These are phyloP conservation scores for Dorcoceras hygrometricum DNA, from an alignment of 257 asterid species.

Conservation along the genomic window DNA sequence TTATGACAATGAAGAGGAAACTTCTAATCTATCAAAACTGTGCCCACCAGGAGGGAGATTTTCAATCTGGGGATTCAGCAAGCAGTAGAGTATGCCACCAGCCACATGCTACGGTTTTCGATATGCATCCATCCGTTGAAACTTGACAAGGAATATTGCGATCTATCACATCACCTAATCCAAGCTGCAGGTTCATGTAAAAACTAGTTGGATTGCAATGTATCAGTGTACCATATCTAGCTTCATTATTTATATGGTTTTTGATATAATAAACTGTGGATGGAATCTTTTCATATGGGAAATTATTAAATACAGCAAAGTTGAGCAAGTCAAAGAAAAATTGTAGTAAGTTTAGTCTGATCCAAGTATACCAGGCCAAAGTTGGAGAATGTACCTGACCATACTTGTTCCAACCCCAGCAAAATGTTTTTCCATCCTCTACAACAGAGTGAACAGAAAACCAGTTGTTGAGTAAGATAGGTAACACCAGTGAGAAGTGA, in stretches of 20 bases:
- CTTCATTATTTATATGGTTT: not conserved
- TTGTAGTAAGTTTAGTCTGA: not conserved
- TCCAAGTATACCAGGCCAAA: not conserved
- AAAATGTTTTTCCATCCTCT: conserved; percentile 79
- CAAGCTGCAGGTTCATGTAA: conserved; percentile 53
- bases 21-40: conserved; percentile 75
- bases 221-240: not conserved
- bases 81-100: conserved; percentile 99
- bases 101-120: conserved; percentile 81
- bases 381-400: conserved; percentile 72
- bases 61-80: conserved; percentile 60
- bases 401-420: conserved; percentile 99
- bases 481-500: conserved; percentile 3
- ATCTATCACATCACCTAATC: conserved; percentile 85
- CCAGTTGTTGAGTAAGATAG: conserved; percentile 23
- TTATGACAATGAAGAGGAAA: conserved; percentile 10
- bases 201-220: not conserved
- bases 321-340: not conserved
- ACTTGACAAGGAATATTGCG: conserved; percentile 75
- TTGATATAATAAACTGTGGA: not conserved
- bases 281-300: not conserved
- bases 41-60: conserved; percentile 8
- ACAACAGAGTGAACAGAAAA: conserved; percentile 19
- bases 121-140: conserved; percentile 45
- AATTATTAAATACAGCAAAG: not conserved